A percentile compares a stretch with the other conserved stretches of the same genome.
Evolutionary conservation across 257 asterid genomes (phyloP).

Genomic region (Solanum peruvianum): DNA sequence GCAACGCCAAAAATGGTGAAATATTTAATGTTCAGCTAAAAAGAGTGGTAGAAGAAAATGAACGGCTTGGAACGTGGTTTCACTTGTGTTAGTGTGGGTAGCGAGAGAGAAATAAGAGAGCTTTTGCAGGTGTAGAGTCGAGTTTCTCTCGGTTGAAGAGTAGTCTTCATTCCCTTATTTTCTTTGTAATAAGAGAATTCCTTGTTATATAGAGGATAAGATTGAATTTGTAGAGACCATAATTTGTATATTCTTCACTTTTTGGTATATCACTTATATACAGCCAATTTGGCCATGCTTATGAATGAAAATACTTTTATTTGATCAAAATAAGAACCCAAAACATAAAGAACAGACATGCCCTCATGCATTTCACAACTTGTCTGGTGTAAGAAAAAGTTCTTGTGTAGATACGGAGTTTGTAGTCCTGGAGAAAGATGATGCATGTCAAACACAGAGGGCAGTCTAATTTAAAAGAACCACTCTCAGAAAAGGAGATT

Average conservation of each 20-base stretch:
- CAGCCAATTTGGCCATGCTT: not conserved
- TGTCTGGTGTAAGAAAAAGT: not conserved
- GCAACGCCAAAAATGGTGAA: not conserved
- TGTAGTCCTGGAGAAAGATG: too few relatives aligned
- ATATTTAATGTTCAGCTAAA: not conserved
- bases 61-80: not conserved
- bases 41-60: not conserved
- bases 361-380: not conserved
- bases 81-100: not conserved
- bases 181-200: not conserved
- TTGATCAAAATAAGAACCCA: not conserved
- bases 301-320: not conserved
- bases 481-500: too few relatives aligned
- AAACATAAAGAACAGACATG: not conserved
- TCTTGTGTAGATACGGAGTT: not conserved
- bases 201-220: not conserved
- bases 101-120: not conserved
- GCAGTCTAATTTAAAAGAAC: too few relatives aligned
- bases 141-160: not conserved
- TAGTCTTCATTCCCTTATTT: not conserved
- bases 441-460: too few relatives aligned
- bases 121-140: not conserved
- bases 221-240: not conserved
- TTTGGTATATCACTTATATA: not conserved
- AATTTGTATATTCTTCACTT: not conserved